Evolutionary conservation across 2,329 filamentous ascomycete species (phyloP), one percentile per base, ranked within the genome.

Genomic region (Nannizziopsis barbatae): DNA sequence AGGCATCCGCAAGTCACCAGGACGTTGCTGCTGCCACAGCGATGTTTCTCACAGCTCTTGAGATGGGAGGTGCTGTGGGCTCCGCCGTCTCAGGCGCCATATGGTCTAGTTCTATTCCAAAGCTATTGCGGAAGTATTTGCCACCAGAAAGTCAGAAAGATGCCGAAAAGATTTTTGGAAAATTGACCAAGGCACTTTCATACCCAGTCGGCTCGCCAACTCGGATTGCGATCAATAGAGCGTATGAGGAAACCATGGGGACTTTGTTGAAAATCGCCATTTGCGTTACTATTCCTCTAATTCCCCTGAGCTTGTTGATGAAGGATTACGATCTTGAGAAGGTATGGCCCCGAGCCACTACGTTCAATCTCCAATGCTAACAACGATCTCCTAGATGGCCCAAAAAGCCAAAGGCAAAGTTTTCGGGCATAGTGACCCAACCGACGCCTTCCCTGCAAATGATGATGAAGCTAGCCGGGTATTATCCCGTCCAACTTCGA

Each of bases 181-280:
- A 71, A 53, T 56, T 83, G 18, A 65, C 65, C 0, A 68, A 66
- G 2, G 81, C 84, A 55, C 60, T 79, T 38, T 74, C 72, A 1
- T 83, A 79, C 53, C 66, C 71, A 0, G 70, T 74, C 65, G 79
- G 79, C 6, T 75, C 70, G 3, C 71, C 73, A 0, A 76, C 74
- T 15, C 66, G 80, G 31, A 61, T 70, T 10, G 81, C 80, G 1
- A 83, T 84, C 58, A 77, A 79, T 50, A 70, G 69, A 31, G 75
- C 79, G 1, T 84, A 84, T 53, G 75, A 80, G 58, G 77, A 82
- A 62, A 80, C 77, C 2, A 81, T 81, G 75, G 72, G 72, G 22
- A 74, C 71, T 51, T 66, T 81, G 14, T 62, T 81, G 39, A 72
- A 71, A 9, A 66, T 78, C 43, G 76, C 77, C 2, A 62, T 78